Evolutionary conservation across 305 asterid genomes (phyloP).

Genomic region (Fraxinus angustifolia): DNA sequence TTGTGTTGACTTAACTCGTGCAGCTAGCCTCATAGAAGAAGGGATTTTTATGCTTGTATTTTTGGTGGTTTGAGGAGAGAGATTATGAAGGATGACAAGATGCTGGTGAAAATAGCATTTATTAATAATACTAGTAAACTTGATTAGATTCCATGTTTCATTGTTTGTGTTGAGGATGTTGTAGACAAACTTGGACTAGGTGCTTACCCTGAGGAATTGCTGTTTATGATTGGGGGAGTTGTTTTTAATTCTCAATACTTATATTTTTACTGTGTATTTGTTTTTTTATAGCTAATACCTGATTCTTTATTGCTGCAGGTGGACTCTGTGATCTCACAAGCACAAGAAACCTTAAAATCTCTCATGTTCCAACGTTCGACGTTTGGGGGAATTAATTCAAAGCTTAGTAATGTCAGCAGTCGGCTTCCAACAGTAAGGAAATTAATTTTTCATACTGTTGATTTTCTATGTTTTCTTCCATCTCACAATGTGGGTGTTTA

Average conservation of each 20-base stretch:
- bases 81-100: constrained; percentile 1
- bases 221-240: constrained; percentile 21
- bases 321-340: constrained; percentile 91
- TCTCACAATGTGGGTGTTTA: background rate
- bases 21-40: background rate
- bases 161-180: constrained; percentile 7
- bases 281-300: constrained; percentile 13
- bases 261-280: background rate
- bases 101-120: background rate
- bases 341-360: constrained; percentile 87
- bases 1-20: background rate
- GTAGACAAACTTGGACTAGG: constrained; percentile 5
- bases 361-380: constrained; percentile 87
- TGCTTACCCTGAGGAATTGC: background rate
- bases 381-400: constrained; percentile 81
- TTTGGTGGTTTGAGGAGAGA: background rate
- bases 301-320: constrained; percentile 46
- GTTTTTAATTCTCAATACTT: background rate
- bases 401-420: constrained; percentile 91
- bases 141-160: background rate
- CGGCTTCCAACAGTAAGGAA: constrained; percentile 78
- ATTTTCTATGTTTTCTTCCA: background rate
- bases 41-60: background rate
- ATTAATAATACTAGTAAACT: background rate
- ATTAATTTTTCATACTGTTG: background rate